Conservation (phyloP, 257 asterid species). For the Capsicum pubescens region DNA sequence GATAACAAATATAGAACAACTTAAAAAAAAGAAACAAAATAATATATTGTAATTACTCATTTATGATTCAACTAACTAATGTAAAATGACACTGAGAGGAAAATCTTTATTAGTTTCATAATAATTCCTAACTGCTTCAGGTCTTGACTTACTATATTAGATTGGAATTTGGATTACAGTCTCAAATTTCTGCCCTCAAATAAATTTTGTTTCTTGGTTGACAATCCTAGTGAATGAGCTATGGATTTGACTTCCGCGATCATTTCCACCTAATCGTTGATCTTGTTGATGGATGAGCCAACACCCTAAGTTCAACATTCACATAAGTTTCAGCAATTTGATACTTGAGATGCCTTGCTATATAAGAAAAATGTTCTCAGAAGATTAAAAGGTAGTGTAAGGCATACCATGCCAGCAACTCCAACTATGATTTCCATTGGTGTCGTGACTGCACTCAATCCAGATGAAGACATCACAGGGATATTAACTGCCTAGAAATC, state of each 20-base stretch:
- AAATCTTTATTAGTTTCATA: background rate
- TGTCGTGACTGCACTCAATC: constrained; percentile 81
- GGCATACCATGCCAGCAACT: constrained; percentile 81
- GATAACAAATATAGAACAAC: no score
- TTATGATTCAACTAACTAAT: no score
- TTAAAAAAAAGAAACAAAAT: no score
- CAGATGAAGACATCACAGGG: constrained; percentile 90
- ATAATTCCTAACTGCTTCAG: background rate
- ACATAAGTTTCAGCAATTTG: background rate
- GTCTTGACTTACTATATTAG: background rate
- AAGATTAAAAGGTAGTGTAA: background rate
- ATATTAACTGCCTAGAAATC: constrained; percentile 75
- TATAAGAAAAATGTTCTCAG: background rate
- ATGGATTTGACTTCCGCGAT: constrained; percentile 78
- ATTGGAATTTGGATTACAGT: constrained; percentile 30
- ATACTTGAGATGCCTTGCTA: background rate
- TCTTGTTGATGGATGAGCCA: constrained; percentile 93
- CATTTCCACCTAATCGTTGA: constrained; percentile 83
- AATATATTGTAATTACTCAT: no score
- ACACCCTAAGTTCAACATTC: constrained; percentile 58
- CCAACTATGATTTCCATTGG: constrained; percentile 92
- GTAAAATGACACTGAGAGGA: no score
- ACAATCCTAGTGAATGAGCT: constrained; percentile 56
- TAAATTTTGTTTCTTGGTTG: constrained; percentile 38
- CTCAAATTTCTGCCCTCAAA: constrained; percentile 43